Evolutionary conservation across 768 basidiomycete species (phyloP), one percentile per base, ranked within the genome.

Genomic region (Pisolithus microcarpus): DNA sequence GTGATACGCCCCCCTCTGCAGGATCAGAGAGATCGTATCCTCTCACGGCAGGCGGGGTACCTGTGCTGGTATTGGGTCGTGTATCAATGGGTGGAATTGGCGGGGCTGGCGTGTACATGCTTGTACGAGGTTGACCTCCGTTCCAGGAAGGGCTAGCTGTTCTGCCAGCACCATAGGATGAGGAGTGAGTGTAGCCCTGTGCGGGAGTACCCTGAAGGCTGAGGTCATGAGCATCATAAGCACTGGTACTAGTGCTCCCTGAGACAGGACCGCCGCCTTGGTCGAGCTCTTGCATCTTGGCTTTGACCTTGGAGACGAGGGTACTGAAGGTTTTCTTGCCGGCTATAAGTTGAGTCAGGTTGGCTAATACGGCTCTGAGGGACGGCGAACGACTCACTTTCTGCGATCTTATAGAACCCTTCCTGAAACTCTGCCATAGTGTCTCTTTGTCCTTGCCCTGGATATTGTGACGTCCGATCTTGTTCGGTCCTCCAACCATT

Each of bases 251-350:
- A 7, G n/a, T 18, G 28, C 31, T 46, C 18, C 18, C 49, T 9
- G 56, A 43, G 23, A 59, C 52, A 7, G 55, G 50, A 49, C 56
- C 38, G 24, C 64, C 59, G 15, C 63, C 62, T 59, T 82, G 79
- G 37, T 91, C 88, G 54, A 81, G 81, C 58, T 91, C 90, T 59
- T 86, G 84, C 52, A 91, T 81, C 76, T 91, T 91, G 5, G 87
- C 81, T 61, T 81, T 90, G 43, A 90, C 86, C 64, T 85, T 91
- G 31, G 80, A 80, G 38, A 91, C 74, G 24, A 91, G 64, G 8
- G 71, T 76, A 43, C 76, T 81, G 65, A 91, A 78, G 0, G 88
- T 91, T 68, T 82, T 86, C 71, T 87, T 90, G 4, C 89, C 87
- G 48, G 76, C 85, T 87, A 52, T 26, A 46, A 21, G 8, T 37